These are phyloP conservation scores for Cercophora sp. DNA, from an alignment of 495 filamentous ascomycete genomes.

Conservation along the genomic window DNA sequence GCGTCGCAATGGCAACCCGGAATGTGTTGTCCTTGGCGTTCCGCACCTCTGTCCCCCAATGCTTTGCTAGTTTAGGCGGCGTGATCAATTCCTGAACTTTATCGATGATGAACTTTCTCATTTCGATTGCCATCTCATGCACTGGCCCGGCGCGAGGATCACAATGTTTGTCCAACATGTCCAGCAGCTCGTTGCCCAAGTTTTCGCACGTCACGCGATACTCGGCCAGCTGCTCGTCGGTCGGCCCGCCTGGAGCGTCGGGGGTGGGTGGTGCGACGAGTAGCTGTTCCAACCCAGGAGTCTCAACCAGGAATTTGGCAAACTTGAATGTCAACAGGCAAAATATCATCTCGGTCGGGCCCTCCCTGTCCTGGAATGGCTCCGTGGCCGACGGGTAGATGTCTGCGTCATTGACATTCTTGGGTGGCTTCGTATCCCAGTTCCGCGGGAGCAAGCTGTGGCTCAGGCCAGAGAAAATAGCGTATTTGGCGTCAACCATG, in stretches of 20 bases:
- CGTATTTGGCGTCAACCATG: slow-evolving; percentile 55
- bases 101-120: slow-evolving; percentile 40
- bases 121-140: slow-evolving; percentile 51
- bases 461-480: slow-evolving; percentile 61
- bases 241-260: slow-evolving; percentile 8
- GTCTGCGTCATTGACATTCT: slow-evolving; percentile 57
- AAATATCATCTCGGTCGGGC: slow-evolving; percentile 67
- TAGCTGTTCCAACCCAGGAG: slow-evolving; percentile 38
- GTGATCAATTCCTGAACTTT: slow-evolving; percentile 44
- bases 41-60: slow-evolving; percentile 35
- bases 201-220: slow-evolving; percentile 48
- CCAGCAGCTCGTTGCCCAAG: slow-evolving; percentile 38
- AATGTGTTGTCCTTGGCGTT: slow-evolving; percentile 45
- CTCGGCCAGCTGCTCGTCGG: slow-evolving; percentile 40
- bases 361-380: slow-evolving; percentile 46
- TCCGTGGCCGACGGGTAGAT: slow-evolving; percentile 56
- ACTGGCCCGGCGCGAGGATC: slow-evolving; percentile 58
- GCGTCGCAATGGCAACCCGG: slow-evolving; percentile 36
- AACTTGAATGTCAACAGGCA: slow-evolving; percentile 53
- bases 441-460: slow-evolving; percentile 47
- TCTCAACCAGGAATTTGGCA: slow-evolving; percentile 45
- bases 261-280: slow-evolving; percentile 34
- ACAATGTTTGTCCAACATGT: slow-evolving; percentile 52
- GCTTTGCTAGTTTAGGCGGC: slow-evolving; percentile 40
- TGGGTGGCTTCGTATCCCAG: slow-evolving; percentile 48